These are phyloP conservation scores for Ogataea neopini DNA, from an alignment of 805 yeast species.

Conservation along the genomic window DNA sequence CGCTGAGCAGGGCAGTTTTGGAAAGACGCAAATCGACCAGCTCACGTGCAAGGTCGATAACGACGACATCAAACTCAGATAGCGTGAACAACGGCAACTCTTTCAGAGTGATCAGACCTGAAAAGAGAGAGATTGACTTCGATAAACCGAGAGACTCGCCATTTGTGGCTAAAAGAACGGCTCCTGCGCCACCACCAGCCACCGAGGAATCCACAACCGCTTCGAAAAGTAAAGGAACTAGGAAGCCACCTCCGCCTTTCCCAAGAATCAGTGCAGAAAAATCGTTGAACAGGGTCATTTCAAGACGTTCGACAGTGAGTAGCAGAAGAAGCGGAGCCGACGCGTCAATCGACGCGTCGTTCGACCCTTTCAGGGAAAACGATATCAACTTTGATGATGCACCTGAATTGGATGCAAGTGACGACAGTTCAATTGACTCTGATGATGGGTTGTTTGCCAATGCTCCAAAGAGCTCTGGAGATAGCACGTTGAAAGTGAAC, in stretches of 20 bases:
- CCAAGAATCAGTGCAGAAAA: slow-evolving; percentile 8
- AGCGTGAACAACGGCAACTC: slow-evolving; percentile 35
- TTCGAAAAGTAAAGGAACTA: slow-evolving; percentile 9
- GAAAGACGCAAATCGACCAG: slow-evolving; percentile 23
- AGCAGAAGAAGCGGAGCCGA: slow-evolving; percentile 17
- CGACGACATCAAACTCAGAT: slow-evolving; percentile 28
- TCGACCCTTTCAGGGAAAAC: slow-evolving; percentile 68
- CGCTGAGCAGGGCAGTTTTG: background rate
- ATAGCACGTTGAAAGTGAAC: slow-evolving; percentile 8
- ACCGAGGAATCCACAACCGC: background rate
- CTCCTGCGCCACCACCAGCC: slow-evolving; percentile 74
- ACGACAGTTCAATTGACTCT: slow-evolving; percentile 41
- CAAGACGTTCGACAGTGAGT: slow-evolving; percentile 17
- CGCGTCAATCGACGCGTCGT: slow-evolving; percentile 6
- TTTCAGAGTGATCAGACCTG: slow-evolving; percentile 66
- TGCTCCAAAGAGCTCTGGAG: slow-evolving; percentile 29
- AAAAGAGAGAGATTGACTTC: slow-evolving; percentile 75
- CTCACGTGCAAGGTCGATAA: slow-evolving; percentile 33
- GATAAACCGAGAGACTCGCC: slow-evolving; percentile 80
- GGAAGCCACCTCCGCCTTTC: slow-evolving; percentile 31
- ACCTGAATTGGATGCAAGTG: slow-evolving; percentile 47
- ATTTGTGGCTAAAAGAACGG: slow-evolving; percentile 68
- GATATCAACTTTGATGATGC: slow-evolving; percentile 73
- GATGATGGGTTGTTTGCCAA: slow-evolving; percentile 66
- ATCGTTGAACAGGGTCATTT: slow-evolving; percentile 2